Conservation (phyloP, 73 alveolate species). For the Paramecium primaurelia region DNA sequence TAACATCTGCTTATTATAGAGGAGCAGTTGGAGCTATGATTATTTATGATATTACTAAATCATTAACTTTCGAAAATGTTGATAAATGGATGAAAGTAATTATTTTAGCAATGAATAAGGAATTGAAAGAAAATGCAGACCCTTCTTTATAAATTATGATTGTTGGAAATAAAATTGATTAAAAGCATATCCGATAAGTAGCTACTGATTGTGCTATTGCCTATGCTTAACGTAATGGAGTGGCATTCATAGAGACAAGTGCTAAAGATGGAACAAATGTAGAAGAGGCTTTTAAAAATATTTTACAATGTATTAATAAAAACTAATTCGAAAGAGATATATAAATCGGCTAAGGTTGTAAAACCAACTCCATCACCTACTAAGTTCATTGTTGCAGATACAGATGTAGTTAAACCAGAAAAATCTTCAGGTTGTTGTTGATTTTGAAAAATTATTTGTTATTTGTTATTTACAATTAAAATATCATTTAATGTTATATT, state of each 20-base stretch:
- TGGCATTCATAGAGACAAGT: slow-evolving; percentile 79
- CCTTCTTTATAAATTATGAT: slow-evolving; percentile 70
- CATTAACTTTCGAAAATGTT: slow-evolving; percentile 37
- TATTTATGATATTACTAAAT: slow-evolving; percentile 64
- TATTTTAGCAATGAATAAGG: not conserved
- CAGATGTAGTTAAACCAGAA: not conserved
- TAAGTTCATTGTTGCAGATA: not conserved
- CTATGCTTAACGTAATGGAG: slow-evolving; percentile 68
- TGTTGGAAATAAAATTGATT: slow-evolving; percentile 82
- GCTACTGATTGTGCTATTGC: slow-evolving; percentile 78
- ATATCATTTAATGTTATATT: not conserved
- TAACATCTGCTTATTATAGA: slow-evolving; percentile 62
- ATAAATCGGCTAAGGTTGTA: not conserved
- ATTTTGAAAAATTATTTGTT: not conserved
- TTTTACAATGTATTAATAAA: slow-evolving; percentile 7
- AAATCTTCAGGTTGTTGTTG: not conserved
- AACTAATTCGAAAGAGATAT: not conserved
- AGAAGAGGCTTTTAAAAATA: slow-evolving; percentile 68
- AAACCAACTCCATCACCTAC: not conserved
- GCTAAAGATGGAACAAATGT: slow-evolving; percentile 82
- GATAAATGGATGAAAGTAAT: slow-evolving; percentile 58
- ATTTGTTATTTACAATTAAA: not conserved
- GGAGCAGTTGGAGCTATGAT: slow-evolving; percentile 69
- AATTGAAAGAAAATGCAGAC: slow-evolving; percentile 79
- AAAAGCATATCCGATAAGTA: slow-evolving; percentile 78